Evolutionary conservation across 208 protist species (phyloP).

Genomic region (Kentomonas sorsogonicus): DNA sequence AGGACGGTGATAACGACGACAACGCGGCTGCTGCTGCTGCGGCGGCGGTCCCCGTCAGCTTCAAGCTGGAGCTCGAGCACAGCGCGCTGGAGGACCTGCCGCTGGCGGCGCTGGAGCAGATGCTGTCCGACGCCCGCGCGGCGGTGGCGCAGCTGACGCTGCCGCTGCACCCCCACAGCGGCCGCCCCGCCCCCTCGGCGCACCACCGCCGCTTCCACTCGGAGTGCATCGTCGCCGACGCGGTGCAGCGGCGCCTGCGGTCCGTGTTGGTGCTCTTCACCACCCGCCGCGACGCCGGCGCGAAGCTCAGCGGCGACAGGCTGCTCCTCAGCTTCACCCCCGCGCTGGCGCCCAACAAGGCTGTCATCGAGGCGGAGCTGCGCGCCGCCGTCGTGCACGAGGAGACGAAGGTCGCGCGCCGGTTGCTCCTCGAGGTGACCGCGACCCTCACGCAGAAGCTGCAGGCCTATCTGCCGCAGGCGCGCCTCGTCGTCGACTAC

Average conservation of each 20-base stretch:
- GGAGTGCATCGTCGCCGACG: constrained; percentile 42
- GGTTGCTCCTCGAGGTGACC: constrained; percentile 31
- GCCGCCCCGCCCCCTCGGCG: not conserved
- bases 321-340: constrained; percentile 71
- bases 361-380: constrained; percentile 45
- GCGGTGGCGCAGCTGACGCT: constrained; percentile 23
- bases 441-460: constrained; percentile 40
- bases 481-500: constrained; percentile 41
- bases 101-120: constrained; percentile 28
- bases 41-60: constrained; percentile 17
- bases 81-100: constrained; percentile 43
- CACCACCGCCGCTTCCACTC: constrained; percentile 37
- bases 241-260: constrained; percentile 31
- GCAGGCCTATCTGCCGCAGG: constrained; percentile 36
- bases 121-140: constrained; percentile 33
- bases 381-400: constrained; percentile 27
- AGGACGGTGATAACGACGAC: not conserved
- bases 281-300: constrained; percentile 33
- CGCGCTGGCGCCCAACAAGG: constrained; percentile 21
- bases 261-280: constrained; percentile 66
- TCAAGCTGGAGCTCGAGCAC: constrained; percentile 70
- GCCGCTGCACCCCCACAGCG: constrained; percentile 5
- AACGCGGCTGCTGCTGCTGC: not conserved
- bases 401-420: constrained; percentile 39
- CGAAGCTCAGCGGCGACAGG: constrained; percentile 42